Base-by-base conservation (phyloP, 257 asterid species). In the Ballota nigra region DNA sequence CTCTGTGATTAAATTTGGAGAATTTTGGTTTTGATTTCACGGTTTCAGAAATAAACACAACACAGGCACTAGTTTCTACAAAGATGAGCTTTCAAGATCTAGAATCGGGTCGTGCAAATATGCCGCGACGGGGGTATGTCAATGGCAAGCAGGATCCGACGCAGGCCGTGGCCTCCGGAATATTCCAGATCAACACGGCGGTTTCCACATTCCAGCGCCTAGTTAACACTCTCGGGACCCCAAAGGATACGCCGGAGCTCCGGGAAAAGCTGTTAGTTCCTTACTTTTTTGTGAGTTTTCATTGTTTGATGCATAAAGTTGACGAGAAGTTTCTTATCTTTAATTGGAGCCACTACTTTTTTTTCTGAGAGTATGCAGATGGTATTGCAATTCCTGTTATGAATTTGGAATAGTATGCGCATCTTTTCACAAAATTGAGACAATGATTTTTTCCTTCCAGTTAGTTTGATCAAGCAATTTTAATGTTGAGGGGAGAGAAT, bases 41-140 rank as follows among this genome's bases (percentile, higher is more conserved):
- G 63, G 70, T 65, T 63, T 23, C 71, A 53, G 80, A 68, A 62
- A 19, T 55, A 24, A 12, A 34, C 19, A 22, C 33, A 60, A 64
- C 61, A 20, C 20, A 2, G 12, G 61, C 53, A 28, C 75, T 66
- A 40, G 2, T 41, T 0, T 69, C 56, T 47, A 52, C 68, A 59
- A 19, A 77, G 64, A 94, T 94, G 99, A 94, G 99, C 76, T 91
- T 94, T 71, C 97, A 88, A 65, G 99, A 94, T 86, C 88, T 94
- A 18, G 99, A 94, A 86, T 69, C 97, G 78, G 99, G 99, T 45
- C 88, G 95, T 52, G 78, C 83, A 2, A 70, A 63, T 31, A 92
- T 90, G 62, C 45, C 83, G 40, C 82, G 91, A 43, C 80, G 87
- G 38, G 95, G 85, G 26, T 75, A 61, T 63, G 69, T 43, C 19